Base-by-base conservation (phyloP, 2,329 filamentous ascomycete genomes). In the Hymenoscyphus infarciens region DNA sequence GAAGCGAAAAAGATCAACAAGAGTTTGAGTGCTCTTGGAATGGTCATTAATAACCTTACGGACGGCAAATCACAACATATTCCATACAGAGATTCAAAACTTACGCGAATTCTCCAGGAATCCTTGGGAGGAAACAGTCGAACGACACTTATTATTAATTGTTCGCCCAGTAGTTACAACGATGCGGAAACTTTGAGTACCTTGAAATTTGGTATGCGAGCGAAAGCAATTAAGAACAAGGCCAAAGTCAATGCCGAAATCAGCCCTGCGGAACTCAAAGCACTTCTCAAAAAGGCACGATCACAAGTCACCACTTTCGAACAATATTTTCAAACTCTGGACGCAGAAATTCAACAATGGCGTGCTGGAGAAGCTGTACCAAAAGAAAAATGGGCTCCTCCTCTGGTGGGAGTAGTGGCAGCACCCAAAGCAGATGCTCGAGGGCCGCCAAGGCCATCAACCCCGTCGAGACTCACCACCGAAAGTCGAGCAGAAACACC, bases 1-100 rank as follows among this genome's bases (percentile, higher is more conserved):
- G 95, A 99, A 77, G 95, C 95, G 65, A 98, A 98, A 83, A 99
- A 99, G 83, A 99, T 99, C 84, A 99, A 99, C 84, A 98, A 98
- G 84, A 97, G 92, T 83, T 84, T 99, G 81, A 97, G 93, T 79
- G 93, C 95, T 61, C 83, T 99, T 64, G 95, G 95, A 72, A 98
- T 97, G 93, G 95, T 98, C 79, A 99, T 99, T 83, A 98, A 98
- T 78, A 87, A 93, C 60, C 80, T 99, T 71, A 97, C 95, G 2
- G 95, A 98, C 75, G 94, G 93, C 74, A 97, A 96, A 90, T 97
- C 93, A 52, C 92, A 90, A 55, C 93, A 98, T 74, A 85, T 99
- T 68, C 95, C 95, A 1, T 99, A 98, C 77, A 89, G 95, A 83
- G 95, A 99, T 79, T 98, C 94, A 56, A 98, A 98, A 77, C 87